phyloP scores from a whole-genome alignment of 371 early-diverging fungal species.

The Batrachochytrium dendrobatidis region DNA sequence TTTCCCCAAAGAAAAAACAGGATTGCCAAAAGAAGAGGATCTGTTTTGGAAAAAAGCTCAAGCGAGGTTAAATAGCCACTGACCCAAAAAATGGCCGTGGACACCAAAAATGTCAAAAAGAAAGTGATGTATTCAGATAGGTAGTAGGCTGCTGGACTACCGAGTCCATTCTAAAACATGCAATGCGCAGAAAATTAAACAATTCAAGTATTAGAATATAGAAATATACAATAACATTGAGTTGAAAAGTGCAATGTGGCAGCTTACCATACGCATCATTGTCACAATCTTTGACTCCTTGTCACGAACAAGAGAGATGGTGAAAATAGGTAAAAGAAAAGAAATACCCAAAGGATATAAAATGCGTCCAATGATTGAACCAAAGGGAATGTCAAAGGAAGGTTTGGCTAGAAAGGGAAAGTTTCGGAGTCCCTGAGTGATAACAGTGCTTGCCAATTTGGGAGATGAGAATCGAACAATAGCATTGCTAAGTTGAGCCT shows the following conservation, averaged over 20 bases:
- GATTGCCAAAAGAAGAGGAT: slow-evolving; percentile 41
- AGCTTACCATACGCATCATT: slow-evolving; percentile 68
- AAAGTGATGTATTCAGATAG: slow-evolving; percentile 58
- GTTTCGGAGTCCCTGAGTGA: slow-evolving; percentile 50
- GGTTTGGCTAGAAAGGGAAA: slow-evolving; percentile 40
- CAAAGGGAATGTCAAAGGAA: slow-evolving; percentile 37
- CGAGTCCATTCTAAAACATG: too few relatives aligned
- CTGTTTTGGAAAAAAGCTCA: slow-evolving; percentile 50
- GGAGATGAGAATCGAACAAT: slow-evolving; percentile 30
- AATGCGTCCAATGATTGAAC: slow-evolving; percentile 46
- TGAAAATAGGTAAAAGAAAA: slow-evolving; percentile 63
- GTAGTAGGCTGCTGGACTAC: slow-evolving; percentile 48
- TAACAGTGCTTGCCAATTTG: slow-evolving; percentile 15
- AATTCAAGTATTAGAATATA: too few relatives aligned
- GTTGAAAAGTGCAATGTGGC: slow-evolving; percentile 33
- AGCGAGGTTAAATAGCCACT: slow-evolving; percentile 44
- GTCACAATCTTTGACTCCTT: slow-evolving; percentile 60
- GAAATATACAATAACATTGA: too few relatives aligned
- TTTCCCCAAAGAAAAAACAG: slow-evolving; percentile 60
- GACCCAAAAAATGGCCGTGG: slow-evolving; percentile 46
- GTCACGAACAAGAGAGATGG: slow-evolving; percentile 56
- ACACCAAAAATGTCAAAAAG: slow-evolving; percentile 45
- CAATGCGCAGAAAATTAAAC: too few relatives aligned
- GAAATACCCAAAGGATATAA: slow-evolving; percentile 63
- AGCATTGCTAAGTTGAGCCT: slow-evolving; percentile 41